Evolutionary conservation across 352 stramenopile species (phyloP), one percentile per base, ranked within the genome.

Genomic region (Phytophthora fragariae): DNA sequence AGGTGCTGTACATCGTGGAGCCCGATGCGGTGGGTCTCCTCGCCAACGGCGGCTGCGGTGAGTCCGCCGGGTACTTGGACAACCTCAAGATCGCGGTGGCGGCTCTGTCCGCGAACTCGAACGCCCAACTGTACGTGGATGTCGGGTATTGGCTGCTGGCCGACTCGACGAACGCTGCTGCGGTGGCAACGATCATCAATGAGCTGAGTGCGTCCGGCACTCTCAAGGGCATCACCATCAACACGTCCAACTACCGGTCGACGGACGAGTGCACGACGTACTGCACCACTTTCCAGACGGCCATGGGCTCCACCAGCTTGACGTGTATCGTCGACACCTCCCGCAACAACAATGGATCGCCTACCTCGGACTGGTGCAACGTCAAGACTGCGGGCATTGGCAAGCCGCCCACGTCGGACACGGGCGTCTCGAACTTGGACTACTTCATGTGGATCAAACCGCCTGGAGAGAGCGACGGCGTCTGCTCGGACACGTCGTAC

Each of bases 361-460:
- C 72, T 6, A 72, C 70, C 0, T 77, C 57, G 50, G 87, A 93
- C 39, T 94, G 87, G 87, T 94, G 87, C 80, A 94, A 94, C 59
- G 73, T 86, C 35, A 77, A 80, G 15, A 76, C 73, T 9, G 84
- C 79, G 1, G 87, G 83, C n/a, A 86, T 94, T 19, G 85, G 87
- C 29, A 65, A 76, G 11, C 84, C 82, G 29, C 83, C 87, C 15
- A 85, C 84, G 7, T 74, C 57, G 17, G 58, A 85, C 2, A 92
- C 85, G 1, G 85, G 84, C 1, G 62, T 83, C 10, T 59, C 44
- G 5, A 83, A 89, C 50, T 57, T 94, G 8, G 84, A 92, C 63
- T 91, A 91, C 73, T 90, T 89, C 55, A 70, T 92, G 56, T 94
- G 84, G 83, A 65, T 91, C 68, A 94, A 92, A 62, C 70, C 79